Base-by-base conservation (phyloP, 1,284 basidiomycete genomes). In the Ustilago bromivora region DNA sequence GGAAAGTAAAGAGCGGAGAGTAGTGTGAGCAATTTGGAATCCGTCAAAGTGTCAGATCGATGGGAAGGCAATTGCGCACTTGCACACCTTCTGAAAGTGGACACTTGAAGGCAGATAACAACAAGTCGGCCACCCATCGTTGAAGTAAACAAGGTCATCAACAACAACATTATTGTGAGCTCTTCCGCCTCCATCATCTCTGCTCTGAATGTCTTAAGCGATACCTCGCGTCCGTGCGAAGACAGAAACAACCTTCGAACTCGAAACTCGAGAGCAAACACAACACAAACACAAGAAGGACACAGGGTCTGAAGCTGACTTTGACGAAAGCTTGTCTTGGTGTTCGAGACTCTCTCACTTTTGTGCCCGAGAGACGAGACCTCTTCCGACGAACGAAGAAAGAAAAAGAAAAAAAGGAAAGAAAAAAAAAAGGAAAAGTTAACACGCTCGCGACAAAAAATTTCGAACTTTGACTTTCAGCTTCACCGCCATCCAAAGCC, bases 401-500 rank as follows among this genome's bases (percentile, higher is more conserved):
- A 23, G 23, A 23, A 28, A 28, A 61, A n/a, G n/a, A 61, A 23
- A 23, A 23, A 2, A 23, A 23, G 23, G 2, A 23, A 23, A 23
- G 2, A 23, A 23, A 23, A 23, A 28, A 28, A 28, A 28, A 28
- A 28, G 23, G 3, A 64, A 71, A 66, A 65, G 63, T 71, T 62
- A 66, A 55, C 53, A 55, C 51, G 2, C 51, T 36, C 53, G 17
- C n/a, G 15, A 31, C 12, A 28, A 17, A 51, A 66, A 51, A 62
- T 71, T 55, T 71, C 67, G 62, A 70, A 64, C 47, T 63, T 60
- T 51, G 47, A 31, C 38, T 47, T 64, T 53, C 53, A 46, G 47
- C 46, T 64, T 53, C 57, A 46, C 53, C 46, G 71, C 71, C 38
- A 61, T 65, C 58, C 61, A 40, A 73, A 65, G 55, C 65, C 61